phyloP scores from a whole-genome alignment of 2,329 filamentous ascomycete genomes.

The Pyrenophora graminea region DNA sequence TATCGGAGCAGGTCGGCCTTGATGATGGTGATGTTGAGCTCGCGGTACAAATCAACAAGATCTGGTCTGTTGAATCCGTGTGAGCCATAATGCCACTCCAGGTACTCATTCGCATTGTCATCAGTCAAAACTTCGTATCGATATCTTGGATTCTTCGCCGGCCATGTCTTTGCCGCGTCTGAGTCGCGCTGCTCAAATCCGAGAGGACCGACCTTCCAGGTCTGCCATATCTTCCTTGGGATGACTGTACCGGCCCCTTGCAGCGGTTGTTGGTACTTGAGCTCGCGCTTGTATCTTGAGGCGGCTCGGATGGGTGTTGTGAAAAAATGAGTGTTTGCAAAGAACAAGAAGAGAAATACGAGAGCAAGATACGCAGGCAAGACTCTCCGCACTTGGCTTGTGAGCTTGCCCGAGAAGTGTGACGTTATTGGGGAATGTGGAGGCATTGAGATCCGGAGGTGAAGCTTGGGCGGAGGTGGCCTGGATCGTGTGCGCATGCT shows the following conservation, averaged over 20 bases:
- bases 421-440: slow-evolving; percentile 40
- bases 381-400: slow-evolving; percentile 42
- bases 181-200: slow-evolving; percentile 68
- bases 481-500: slow-evolving; percentile 42
- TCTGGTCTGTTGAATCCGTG: slow-evolving; percentile 68
- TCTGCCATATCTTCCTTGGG: slow-evolving; percentile 76
- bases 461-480: slow-evolving; percentile 41
- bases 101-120: slow-evolving; percentile 67
- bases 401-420: slow-evolving; percentile 40
- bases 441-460: slow-evolving; percentile 39
- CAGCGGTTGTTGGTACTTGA: slow-evolving; percentile 41
- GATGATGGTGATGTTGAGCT: slow-evolving; percentile 61
- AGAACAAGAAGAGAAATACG: slow-evolving; percentile 38
- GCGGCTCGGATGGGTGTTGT: slow-evolving; percentile 41
- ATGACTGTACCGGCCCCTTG: slow-evolving; percentile 44
- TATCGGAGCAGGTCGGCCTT: slow-evolving; percentile 70
- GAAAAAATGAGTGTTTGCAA: slow-evolving; percentile 41
- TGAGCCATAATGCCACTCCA: slow-evolving; percentile 69
- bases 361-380: slow-evolving; percentile 40
- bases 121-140: slow-evolving; percentile 73
- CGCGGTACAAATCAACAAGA: slow-evolving; percentile 34
- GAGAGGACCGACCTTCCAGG: slow-evolving; percentile 72
- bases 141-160: slow-evolving; percentile 66
- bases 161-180: slow-evolving; percentile 66
- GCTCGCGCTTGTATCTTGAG: slow-evolving; percentile 39